phyloP scores from a whole-genome alignment of 192 early-diverging fungal species.

The Coemansia sp. region DNA sequence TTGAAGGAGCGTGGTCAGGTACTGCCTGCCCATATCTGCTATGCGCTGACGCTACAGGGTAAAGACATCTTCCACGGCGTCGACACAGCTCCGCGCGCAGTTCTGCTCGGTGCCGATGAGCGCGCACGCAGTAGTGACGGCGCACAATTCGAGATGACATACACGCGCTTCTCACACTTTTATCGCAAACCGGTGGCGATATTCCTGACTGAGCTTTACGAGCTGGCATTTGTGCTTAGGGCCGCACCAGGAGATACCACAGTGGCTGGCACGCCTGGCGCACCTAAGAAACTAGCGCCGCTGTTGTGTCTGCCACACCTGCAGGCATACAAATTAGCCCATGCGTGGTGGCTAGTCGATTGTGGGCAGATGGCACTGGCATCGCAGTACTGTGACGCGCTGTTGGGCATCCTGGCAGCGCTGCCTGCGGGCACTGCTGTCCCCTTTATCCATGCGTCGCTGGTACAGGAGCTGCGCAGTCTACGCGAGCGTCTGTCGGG shows the following conservation, averaged over 20 bases:
- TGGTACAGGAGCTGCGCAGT: constrained; percentile 70
- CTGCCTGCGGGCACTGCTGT: constrained; percentile 63
- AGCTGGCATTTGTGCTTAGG: constrained; percentile 65
- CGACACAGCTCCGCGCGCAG: constrained; percentile 60
- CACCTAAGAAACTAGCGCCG: background rate
- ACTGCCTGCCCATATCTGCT: constrained; percentile 79
- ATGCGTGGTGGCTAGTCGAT: constrained; percentile 81
- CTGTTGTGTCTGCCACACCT: constrained; percentile 72
- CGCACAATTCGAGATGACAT: constrained; percentile 19
- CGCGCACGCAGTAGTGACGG: constrained; percentile 10
- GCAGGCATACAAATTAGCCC: constrained; percentile 83
- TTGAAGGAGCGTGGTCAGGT: constrained; percentile 58
- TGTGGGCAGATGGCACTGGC: constrained; percentile 74
- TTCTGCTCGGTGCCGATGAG: constrained; percentile 68
- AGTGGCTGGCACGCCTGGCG: background rate
- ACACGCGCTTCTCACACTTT: constrained; percentile 45
- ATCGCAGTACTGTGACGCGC: constrained; percentile 71
- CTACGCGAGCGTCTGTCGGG: constrained; percentile 68
- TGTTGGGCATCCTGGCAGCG: constrained; percentile 69
- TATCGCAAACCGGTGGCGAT: constrained; percentile 61
- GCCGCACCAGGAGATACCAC: constrained; percentile 47
- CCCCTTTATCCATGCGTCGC: constrained; percentile 75
- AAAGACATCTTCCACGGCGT: constrained; percentile 61
- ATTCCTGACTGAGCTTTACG: constrained; percentile 81
- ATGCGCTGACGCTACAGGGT: constrained; percentile 61